Percentiles rank a stretch among this genome's conserved stretches.
phyloP scores from a whole-genome alignment of 2,329 filamentous ascomycete genomes.

The Diaporthe amygdali region DNA sequence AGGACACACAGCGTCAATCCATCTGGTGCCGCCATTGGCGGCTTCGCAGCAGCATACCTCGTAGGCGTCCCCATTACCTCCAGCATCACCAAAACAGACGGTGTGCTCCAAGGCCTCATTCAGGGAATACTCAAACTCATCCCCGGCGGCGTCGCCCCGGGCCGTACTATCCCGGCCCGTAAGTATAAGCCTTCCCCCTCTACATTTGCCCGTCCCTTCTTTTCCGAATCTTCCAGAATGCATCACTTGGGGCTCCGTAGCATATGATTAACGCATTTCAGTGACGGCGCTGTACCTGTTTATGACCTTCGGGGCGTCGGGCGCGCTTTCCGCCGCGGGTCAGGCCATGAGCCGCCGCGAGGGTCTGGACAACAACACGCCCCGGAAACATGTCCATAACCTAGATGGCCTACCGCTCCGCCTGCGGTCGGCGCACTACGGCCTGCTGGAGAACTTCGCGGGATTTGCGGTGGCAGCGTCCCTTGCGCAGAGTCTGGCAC shows the following conservation, averaged over 20 bases:
- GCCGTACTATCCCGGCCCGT: conserved; percentile 20
- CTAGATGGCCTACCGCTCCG: conserved; percentile 17
- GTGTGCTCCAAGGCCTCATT: conserved; percentile 9
- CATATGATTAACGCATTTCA: no score
- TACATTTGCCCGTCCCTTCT: no score
- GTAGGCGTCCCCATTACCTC: conserved; percentile 14
- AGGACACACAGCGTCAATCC: conserved; percentile 15
- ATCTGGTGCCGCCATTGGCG: conserved; percentile 3
- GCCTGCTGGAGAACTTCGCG: conserved; percentile 21
- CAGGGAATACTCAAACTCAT: background rate
- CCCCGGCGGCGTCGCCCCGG: conserved; percentile 6
- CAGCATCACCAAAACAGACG: conserved; percentile 6
- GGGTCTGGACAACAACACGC: conserved; percentile 9
- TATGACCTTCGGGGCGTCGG: conserved; percentile 10
- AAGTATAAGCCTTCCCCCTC: no score
- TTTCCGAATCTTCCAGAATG: no score
- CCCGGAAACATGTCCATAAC: conserved; percentile 7
- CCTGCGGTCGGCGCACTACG: conserved; percentile 18
- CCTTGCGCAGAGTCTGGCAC: conserved; percentile 16
- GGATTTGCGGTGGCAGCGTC: conserved; percentile 16
- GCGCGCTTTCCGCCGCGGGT: conserved; percentile 13
- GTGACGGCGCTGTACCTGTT: conserved; percentile 18
- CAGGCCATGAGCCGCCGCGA: conserved; percentile 17
- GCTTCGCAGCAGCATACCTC: conserved; percentile 16
- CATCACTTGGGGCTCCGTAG: no score